Base-by-base conservation (phyloP, 768 basidiomycete species). In the Exidia glandulosa region DNA sequence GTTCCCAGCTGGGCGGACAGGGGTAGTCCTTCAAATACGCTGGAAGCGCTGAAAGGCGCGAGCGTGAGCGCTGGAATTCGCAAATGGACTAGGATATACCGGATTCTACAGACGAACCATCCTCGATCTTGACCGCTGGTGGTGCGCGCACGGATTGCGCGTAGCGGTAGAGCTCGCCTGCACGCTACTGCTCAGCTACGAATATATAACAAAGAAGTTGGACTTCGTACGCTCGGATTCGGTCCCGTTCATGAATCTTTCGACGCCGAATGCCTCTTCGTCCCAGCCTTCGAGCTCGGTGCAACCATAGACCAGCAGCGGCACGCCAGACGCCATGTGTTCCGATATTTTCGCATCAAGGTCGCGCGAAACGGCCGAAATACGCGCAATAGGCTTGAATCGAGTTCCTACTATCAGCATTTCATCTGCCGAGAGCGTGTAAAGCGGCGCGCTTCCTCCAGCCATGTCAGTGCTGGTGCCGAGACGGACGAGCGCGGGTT, bases 271-370 rank as follows among this genome's bases (percentile, higher is more conserved):
- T 47, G 81, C 63, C 0, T 77, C 64, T 19, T 66, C 64, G 3
- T 79, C 77, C 90, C 90, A 92, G 2, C 67, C 61, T 0, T 72
- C 63, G 50, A 79, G 76, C 56, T 78, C 69, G 58, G 89, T 81
- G 70, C 81, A 82, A 14, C 79, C 80, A 60, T 81, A 73, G 16
- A 93, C 77, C 30, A 92, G 79, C 56, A 90, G 64, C 1, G 90
- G 90, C 13, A 70, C 61, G 1, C 87, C 87, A 16, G 66, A 62
- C 3, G 62, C 55, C 54, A 89, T 86, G 52, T 81, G 76, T 9
- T 71, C 57, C 32, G 69, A 63, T 32, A 89, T 76, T 36, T 69
- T 59, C 27, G 80, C 65, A 2, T 63, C 66, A 3, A 68, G 65
- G 32, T 69, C 63, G 10, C 63, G 63, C 32, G 63, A 66, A 23